phyloP scores from a whole-genome alignment of 2,329 filamentous ascomycete genomes.

The Aspergillus sp. region DNA sequence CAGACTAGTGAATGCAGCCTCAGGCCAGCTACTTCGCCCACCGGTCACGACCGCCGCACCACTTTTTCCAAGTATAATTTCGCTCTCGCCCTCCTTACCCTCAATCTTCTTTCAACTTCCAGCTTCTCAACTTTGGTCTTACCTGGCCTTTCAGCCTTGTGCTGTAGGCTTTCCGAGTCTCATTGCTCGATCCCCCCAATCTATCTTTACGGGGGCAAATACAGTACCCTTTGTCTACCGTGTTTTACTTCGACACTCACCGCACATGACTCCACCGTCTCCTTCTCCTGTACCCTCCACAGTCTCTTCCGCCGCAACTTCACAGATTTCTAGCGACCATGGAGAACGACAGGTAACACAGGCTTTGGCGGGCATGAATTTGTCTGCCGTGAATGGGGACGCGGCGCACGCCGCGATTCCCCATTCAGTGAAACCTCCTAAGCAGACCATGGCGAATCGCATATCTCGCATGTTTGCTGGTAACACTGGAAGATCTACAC shows the following conservation, averaged over 20 bases:
- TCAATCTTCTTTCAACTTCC: conserved; percentile 9
- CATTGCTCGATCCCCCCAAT: conserved; percentile 7
- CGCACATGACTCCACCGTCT: conserved; percentile 44
- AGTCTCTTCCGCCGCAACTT: conserved; percentile 42
- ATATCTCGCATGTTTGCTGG: conserved; percentile 49
- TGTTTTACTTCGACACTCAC: conserved; percentile 19
- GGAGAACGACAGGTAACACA: conserved; percentile 44
- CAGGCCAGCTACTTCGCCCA: conserved; percentile 18
- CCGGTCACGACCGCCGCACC: conserved; percentile 17
- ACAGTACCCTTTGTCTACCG: conserved; percentile 23
- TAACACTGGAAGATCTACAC: conserved; percentile 37
- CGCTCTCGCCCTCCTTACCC: conserved; percentile 8
- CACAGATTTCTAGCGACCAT: conserved; percentile 42
- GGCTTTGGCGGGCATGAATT: conserved; percentile 44
- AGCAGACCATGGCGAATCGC: conserved; percentile 45
- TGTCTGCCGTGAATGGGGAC: conserved; percentile 39
- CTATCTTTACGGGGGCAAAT: conserved; percentile 23
- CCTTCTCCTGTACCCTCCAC: conserved; percentile 45
- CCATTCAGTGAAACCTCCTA: conserved; percentile 34
- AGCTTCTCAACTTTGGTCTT: conserved; percentile 9
- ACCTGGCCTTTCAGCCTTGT: conserved; percentile 25
- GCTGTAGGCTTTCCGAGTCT: conserved; percentile 22
- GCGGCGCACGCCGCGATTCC: conserved; percentile 29
- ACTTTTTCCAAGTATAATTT: conserved; percentile 17
- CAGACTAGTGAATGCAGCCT: conserved; percentile 18